Conservation (phyloP, 2,329 filamentous ascomycete genomes). For the Aspergillus eucalypticola region DNA sequence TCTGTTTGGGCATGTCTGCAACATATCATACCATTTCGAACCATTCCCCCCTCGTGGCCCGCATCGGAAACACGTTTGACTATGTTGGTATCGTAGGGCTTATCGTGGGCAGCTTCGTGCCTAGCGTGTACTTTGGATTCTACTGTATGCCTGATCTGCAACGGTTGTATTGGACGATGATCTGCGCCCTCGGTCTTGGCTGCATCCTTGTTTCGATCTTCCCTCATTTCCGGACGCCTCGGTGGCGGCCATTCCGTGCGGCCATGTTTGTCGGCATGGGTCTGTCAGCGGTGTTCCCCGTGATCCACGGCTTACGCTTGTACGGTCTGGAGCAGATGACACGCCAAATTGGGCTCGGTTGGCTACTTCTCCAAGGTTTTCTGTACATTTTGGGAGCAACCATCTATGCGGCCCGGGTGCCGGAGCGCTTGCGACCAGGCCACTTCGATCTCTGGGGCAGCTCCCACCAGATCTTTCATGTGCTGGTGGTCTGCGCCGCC, state of each 20-base stretch:
- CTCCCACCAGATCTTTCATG: conserved; percentile 95
- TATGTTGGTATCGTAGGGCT: conserved; percentile 91
- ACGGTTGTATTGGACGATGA: conserved; percentile 73
- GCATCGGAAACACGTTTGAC: conserved; percentile 88
- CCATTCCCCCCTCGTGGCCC: conserved; percentile 75
- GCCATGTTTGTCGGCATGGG: conserved; percentile 89
- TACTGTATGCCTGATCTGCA: conserved; percentile 68
- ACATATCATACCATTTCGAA: conserved; percentile 84
- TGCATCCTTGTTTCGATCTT: conserved; percentile 77
- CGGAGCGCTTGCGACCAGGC: conserved; percentile 76
- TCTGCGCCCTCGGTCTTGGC: conserved; percentile 72
- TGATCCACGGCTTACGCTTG: conserved; percentile 70
- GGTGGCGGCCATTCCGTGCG: conserved; percentile 81
- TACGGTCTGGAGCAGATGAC: conserved; percentile 69
- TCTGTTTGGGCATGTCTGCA: conserved; percentile 78
- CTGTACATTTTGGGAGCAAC: conserved; percentile 84
- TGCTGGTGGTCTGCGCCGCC: conserved; percentile 82
- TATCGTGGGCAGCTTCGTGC: conserved; percentile 89
- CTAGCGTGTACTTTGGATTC: conserved; percentile 84
- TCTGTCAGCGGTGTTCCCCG: conserved; percentile 76
- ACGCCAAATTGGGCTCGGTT: conserved; percentile 74
- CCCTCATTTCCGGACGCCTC: conserved; percentile 79
- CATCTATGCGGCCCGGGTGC: conserved; percentile 81
- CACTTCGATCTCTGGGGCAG: conserved; percentile 87
- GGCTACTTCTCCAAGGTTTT: conserved; percentile 75